Conservation (phyloP, 169 alveolate genomes). For the Eimeria necatrix region DNA sequence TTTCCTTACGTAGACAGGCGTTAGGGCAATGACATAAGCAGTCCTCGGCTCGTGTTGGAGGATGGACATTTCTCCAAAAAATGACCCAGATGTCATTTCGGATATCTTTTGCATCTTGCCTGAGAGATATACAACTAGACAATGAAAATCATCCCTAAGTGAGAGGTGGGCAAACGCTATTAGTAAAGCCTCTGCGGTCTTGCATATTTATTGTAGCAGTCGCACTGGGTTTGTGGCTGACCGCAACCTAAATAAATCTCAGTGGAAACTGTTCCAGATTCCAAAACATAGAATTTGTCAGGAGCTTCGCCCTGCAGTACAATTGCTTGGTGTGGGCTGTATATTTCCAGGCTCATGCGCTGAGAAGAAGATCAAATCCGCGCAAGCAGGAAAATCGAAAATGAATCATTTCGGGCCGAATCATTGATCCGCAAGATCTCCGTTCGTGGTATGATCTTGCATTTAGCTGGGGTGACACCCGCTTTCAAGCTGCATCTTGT, state of each 20-base stretch:
- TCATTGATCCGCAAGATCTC: no score
- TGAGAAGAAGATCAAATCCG: conserved; percentile 10
- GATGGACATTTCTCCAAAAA: conserved; percentile 87
- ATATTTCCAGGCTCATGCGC: conserved; percentile 78
- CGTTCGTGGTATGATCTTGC: no score
- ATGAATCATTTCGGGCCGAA: no score
- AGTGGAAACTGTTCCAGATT: conserved; percentile 89
- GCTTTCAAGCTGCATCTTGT: no score
- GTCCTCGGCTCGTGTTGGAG: conserved; percentile 82
- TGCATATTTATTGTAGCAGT: background rate
- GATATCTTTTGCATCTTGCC: conserved; percentile 71
- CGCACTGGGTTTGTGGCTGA: conserved; percentile 11
- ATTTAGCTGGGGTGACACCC: no score
- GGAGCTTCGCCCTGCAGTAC: conserved; percentile 88
- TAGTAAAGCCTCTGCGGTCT: no score
- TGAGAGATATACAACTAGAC: conserved; percentile 1
- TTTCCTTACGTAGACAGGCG: conserved; percentile 86
- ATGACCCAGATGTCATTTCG: conserved; percentile 82
- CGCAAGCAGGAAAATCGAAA: background rate
- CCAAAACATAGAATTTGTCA: conserved; percentile 83
- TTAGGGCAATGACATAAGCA: conserved; percentile 85
- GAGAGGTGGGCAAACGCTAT: no score
- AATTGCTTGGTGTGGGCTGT: conserved; percentile 85
- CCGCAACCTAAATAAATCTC: conserved; percentile 85
- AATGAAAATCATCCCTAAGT: no score